Conservation (phyloP, 2,329 filamentous ascomycete genomes). For the Pseudomassariella vexata region DNA sequence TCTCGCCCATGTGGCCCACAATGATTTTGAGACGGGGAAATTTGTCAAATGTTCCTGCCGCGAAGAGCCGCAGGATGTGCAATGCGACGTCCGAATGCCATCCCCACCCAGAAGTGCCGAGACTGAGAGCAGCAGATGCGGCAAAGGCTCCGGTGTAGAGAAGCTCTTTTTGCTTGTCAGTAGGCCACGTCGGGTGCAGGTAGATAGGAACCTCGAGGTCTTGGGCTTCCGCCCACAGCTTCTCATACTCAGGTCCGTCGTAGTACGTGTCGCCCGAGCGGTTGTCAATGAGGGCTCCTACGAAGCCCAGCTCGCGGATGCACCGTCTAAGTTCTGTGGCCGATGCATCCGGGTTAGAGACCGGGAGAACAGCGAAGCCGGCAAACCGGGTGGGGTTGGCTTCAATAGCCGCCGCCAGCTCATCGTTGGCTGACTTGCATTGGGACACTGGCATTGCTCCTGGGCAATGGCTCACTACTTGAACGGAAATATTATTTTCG, state of each 20-base stretch:
- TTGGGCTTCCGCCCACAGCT: constrained; percentile 27
- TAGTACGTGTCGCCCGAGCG: constrained; percentile 21
- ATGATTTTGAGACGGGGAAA: constrained; percentile 31
- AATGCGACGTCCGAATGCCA: constrained; percentile 30
- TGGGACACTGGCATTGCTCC: constrained; percentile 11
- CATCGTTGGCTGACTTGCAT: constrained; percentile 16
- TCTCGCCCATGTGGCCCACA: constrained; percentile 35
- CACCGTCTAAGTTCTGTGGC: constrained; percentile 23
- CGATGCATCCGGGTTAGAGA: constrained; percentile 21
- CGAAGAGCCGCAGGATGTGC: constrained; percentile 24
- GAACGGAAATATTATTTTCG: constrained; percentile 15
- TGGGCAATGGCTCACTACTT: constrained; percentile 19
- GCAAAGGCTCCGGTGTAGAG: constrained; percentile 26
- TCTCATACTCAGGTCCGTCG: constrained; percentile 20
- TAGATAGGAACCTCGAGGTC: constrained; percentile 45
- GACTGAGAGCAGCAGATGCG: constrained; percentile 10
- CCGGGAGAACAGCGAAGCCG: constrained; percentile 22
- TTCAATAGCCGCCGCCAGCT: constrained; percentile 18
- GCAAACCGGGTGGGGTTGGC: constrained; percentile 19
- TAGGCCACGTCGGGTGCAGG: constrained; percentile 38
- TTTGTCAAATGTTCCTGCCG: constrained; percentile 24
- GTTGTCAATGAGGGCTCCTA: constrained; percentile 26
- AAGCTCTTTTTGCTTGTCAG: constrained; percentile 24
- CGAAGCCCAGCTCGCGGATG: constrained; percentile 23
- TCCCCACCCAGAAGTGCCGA: constrained; percentile 22